Conservation (phyloP, 2,329 filamentous ascomycete genomes). For the Sporothrix globosa region DNA sequence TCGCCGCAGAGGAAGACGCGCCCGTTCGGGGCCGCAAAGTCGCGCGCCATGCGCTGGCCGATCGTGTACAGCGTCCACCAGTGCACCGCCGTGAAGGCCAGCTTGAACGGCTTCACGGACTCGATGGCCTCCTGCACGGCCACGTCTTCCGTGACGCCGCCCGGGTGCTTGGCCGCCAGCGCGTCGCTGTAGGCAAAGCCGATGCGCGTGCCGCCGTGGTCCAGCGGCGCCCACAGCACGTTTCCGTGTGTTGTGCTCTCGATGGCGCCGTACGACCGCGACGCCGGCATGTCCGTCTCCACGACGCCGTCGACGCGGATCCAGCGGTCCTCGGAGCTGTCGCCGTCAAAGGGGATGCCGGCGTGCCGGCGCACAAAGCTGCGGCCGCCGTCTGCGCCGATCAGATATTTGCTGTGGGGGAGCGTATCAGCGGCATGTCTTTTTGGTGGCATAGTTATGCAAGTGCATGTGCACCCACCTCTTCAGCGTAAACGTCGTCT, state of each 20-base stretch:
- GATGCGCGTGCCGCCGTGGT: conserved; percentile 57
- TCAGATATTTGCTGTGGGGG: conserved; percentile 48
- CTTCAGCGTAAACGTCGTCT: conserved; percentile 70
- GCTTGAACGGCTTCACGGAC: conserved; percentile 48
- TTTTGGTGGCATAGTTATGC: too few species aligned
- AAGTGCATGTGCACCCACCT: conserved; percentile 22
- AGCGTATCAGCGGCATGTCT: neutral
- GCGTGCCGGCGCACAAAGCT: conserved; percentile 53
- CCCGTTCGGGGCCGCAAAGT: conserved; percentile 60
- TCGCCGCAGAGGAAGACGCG: conserved; percentile 54
- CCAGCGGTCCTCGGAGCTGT: conserved; percentile 56
- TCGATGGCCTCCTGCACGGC: conserved; percentile 56
- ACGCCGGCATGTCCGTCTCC: conserved; percentile 54
- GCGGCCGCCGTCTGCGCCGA: conserved; percentile 57
- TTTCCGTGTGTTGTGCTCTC: conserved; percentile 58
- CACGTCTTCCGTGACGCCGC: conserved; percentile 51
- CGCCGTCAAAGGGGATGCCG: conserved; percentile 54
- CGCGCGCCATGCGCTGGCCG: conserved; percentile 61
- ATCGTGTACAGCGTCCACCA: conserved; percentile 61
- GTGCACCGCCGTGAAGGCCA: conserved; percentile 48
- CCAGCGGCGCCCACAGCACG: conserved; percentile 58
- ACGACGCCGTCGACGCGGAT: conserved; percentile 56
- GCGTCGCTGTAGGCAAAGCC: conserved; percentile 56
- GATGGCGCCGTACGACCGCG: conserved; percentile 50
- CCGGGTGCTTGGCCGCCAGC: conserved; percentile 44